Evolutionary conservation across 2,329 filamentous ascomycete species (phyloP).

Genomic region (Decorospora gaudefroyi): DNA sequence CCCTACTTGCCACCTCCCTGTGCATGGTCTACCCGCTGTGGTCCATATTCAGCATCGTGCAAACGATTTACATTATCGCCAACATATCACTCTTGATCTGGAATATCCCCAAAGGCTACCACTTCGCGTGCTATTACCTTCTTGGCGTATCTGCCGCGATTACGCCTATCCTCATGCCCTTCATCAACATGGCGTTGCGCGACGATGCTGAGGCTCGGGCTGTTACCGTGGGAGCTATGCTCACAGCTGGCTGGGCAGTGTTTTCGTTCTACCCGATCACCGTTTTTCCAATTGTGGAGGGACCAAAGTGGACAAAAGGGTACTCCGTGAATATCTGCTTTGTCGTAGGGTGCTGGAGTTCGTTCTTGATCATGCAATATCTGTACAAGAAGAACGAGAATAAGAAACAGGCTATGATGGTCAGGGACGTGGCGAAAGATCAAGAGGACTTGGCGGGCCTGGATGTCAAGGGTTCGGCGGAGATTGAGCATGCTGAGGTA

Average conservation of each 20-base stretch:
- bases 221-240: slow-evolving; percentile 56
- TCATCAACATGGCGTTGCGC: slow-evolving; percentile 46
- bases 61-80: slow-evolving; percentile 51
- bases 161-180: slow-evolving; percentile 46
- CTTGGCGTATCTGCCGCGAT: slow-evolving; percentile 44
- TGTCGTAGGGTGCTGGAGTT: slow-evolving; percentile 52
- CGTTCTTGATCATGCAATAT: slow-evolving; percentile 48
- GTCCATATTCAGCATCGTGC: slow-evolving; percentile 54
- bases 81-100: slow-evolving; percentile 56
- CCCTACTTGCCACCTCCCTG: slow-evolving; percentile 57
- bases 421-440: slow-evolving; percentile 26
- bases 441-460: slow-evolving; percentile 32
- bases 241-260: slow-evolving; percentile 44
- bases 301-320: slow-evolving; percentile 55
- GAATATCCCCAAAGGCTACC: slow-evolving; percentile 55
- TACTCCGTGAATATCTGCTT: slow-evolving; percentile 57
- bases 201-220: slow-evolving; percentile 56
- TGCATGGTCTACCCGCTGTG: slow-evolving; percentile 58
- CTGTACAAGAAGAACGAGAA: slow-evolving; percentile 44
- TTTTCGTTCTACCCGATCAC: slow-evolving; percentile 45
- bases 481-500: slow-evolving; percentile 30
- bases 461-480: slow-evolving; percentile 26
- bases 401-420: slow-evolving; percentile 19
- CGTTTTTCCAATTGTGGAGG: slow-evolving; percentile 44
- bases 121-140: slow-evolving; percentile 45